Evolutionary conservation across 371 early-diverging fungal species (phyloP), one percentile per base, ranked within the genome.

Genomic region (Rhizopus sp.): DNA sequence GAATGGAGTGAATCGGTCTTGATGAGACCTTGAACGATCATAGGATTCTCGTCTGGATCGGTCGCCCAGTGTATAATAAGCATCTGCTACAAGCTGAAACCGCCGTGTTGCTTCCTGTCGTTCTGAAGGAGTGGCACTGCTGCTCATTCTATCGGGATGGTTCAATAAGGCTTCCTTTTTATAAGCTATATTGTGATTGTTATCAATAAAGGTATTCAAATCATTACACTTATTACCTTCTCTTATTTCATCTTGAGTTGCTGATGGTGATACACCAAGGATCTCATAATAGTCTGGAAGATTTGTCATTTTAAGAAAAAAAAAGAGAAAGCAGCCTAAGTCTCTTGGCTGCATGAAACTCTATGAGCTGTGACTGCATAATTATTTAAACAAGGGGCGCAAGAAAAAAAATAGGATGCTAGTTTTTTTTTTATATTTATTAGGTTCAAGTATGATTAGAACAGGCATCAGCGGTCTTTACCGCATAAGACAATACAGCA

Each of bases 61-160:
- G 65, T 95, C 91, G 12, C 82, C 79, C 32, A 98, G 78, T 3
- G 94, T 80, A 16, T 84, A 68, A 77, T 96, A 97, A 7, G 91
- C 93, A 44, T 82, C 78, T 2, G 88, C 86, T 7, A 97, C 59
- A 7, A 80, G 64, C 66, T 94, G 93, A 72, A 95, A 95, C 53
- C 82, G 74, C 48, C 80, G 79, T 6, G 88, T 87, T 71, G 87
- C 89, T 69, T 88, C 84, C 61, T 84, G 82, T 38, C 83, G 75
- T 41, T 86, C 90, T 15, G 68, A 52, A 47, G 82, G 81, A 40
- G 56, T 85, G 68, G 66, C 83, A 66, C 35, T 62, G 8, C 70
- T 57, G 42, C 77, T 61, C 29, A 88, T 81, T 60, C 90, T 90
- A 67, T 93, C 93, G 1, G 93, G 93, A 58, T 90, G 89, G 50